Percentiles rank a stretch among this genome's conserved stretches.
Evolutionary conservation across 176 grass and related monocot genomes (phyloP).

Genomic region (Bothriochloa decipiens): DNA sequence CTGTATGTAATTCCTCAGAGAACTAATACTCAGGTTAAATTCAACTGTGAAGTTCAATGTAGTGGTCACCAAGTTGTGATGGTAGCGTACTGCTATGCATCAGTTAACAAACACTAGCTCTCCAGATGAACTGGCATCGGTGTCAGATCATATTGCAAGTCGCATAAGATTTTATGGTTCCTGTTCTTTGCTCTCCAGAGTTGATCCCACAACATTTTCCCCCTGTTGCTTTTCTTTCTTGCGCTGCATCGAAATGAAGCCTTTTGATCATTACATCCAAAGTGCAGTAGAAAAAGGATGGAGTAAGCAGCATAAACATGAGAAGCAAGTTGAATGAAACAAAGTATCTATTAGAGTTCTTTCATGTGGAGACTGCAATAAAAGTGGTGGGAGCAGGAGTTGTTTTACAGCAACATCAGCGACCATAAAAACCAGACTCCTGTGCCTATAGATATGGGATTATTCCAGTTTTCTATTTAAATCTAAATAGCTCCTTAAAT

Average conservation of each 20-base stretch:
- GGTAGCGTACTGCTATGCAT: not conserved
- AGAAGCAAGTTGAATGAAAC: conserved; percentile 2
- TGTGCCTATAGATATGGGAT: not conserved
- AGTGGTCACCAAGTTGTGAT: not conserved
- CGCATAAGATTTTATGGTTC: not conserved
- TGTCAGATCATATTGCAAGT: not conserved
- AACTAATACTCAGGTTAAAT: not conserved
- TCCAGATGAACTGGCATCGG: conserved; percentile 21
- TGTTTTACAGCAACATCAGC: not conserved
- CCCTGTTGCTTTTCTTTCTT: conserved; percentile 31
- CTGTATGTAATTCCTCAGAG: not conserved
- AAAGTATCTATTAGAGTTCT: not conserved
- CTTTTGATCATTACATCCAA: not conserved
- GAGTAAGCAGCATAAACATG: conserved; percentile 23
- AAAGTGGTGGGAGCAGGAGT: not conserved
- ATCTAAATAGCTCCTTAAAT: not conserved
- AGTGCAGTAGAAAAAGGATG: not conserved
- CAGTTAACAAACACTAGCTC: not conserved
- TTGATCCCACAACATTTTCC: conserved; percentile 28
- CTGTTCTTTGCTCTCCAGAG: conserved; percentile 29
- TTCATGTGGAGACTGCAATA: not conserved
- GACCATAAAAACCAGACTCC: not conserved
- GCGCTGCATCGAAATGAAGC: not conserved
- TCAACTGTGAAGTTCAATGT: not conserved
- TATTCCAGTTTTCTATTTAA: not conserved